Evolutionary conservation across 2,329 filamentous ascomycete genomes (phyloP).

Genomic region (Cytospora leucostoma): DNA sequence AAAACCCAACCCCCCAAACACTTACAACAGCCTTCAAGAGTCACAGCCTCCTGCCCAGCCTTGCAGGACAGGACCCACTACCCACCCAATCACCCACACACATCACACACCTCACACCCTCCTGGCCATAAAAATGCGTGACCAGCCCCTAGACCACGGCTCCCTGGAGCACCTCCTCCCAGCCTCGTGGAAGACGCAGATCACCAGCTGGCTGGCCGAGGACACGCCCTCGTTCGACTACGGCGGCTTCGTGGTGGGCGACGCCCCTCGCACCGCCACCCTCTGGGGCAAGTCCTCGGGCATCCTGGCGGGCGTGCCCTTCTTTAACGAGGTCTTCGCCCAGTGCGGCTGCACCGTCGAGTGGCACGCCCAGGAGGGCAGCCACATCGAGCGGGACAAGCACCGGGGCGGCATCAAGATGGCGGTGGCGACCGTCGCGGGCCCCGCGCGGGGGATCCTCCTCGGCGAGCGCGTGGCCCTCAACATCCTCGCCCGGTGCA

Average conservation of each 20-base stretch:
- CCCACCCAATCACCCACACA: neutral
- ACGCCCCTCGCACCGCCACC: conserved; percentile 62
- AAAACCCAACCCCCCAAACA: neutral
- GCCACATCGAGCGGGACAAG: conserved; percentile 55
- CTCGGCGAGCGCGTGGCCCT: conserved; percentile 93
- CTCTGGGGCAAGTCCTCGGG: conserved; percentile 73
- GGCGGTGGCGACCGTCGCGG: conserved; percentile 77
- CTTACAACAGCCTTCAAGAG: neutral
- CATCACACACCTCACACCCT: neutral
- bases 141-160: conserved; percentile 43
- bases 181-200: conserved; percentile 76
- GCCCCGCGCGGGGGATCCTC: conserved; percentile 76
- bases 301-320: conserved; percentile 86
- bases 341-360: conserved; percentile 90
- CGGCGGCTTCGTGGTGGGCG: conserved; percentile 93
- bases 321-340: conserved; percentile 90
- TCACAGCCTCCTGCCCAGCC: neutral
- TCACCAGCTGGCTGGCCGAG: conserved; percentile 87
- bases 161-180: conserved; percentile 72
- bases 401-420: conserved; percentile 44
- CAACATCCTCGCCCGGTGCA: conserved; percentile 88
- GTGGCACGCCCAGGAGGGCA: conserved; percentile 82
- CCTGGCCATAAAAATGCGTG: conserved; percentile 15
- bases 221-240: conserved; percentile 97
- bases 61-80: conserved; percentile 7